Base-by-base conservation (phyloP, 2,329 filamentous ascomycete genomes). In the Fusarium brevicatenulatum region DNA sequence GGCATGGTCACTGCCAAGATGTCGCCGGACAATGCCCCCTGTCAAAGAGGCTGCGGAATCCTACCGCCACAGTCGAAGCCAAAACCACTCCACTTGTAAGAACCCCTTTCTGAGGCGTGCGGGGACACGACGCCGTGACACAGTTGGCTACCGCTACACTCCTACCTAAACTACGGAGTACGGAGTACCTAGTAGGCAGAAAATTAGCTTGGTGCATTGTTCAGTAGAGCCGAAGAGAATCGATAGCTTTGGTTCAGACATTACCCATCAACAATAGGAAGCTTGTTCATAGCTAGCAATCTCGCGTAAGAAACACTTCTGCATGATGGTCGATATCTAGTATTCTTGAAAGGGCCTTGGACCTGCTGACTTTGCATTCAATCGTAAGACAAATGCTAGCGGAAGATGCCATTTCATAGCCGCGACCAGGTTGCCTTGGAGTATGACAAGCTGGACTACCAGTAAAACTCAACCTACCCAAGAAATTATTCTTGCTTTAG, bases 11-110 rank as follows among this genome's bases (percentile, higher is more conserved):
- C 12, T 58, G 42, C 30, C 32, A 37, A 58, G 55, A 34, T 21
- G 54, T 50, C 71, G 60, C 68, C 58, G 55, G 50, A 47, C 40
- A 15, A 47, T 40, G 40, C n/a, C 64, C 74, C 74, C 68, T 77
- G 71, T 72, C 58, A 55, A 54, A 71, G 64, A 74, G 71, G 76
- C 74, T 77, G 76, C 76, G 76, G 76, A 78, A 78, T 72, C 70
- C 73, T 78, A 63, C 76, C 76, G 71, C 74, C 76, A 77, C 76
- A 68, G 52, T 57, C 53, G 68, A 67, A 72, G 71, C 74, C 66
- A 77, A 76, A 66, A 67, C 36, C 36, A 28, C 23, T 42, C 32
- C 53, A 53, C 57, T 75, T 64, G 37, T 66, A 74, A 73, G 65
- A 67, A 46, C 73, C 76, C 76, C 74, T 78, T 77, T 78, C 73